These are phyloP conservation scores for Salpingoeca rosetta DNA, from an alignment of 78 protist species.

Conservation along the genomic window DNA sequence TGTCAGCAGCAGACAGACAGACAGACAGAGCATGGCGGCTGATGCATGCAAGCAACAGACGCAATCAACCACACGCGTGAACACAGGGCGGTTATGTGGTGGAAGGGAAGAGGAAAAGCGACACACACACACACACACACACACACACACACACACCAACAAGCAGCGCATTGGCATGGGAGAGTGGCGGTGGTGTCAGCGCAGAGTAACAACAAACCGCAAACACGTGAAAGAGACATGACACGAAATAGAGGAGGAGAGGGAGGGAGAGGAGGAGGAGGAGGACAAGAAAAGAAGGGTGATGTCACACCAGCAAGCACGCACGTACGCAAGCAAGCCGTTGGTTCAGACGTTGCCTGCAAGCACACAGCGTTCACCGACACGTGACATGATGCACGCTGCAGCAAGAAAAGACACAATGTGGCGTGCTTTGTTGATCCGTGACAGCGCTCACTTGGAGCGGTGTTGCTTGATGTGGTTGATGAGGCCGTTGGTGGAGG, in stretches of 20 bases:
- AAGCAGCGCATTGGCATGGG: too few relatives aligned
- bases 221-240: background rate
- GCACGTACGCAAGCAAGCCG: background rate
- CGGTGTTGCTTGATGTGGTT: constrained; percentile 54
- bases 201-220: background rate
- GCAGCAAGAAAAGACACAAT: background rate
- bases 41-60: too few relatives aligned
- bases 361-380: background rate
- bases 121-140: background rate
- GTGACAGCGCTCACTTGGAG: background rate
- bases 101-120: too few relatives aligned
- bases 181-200: background rate
- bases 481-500: constrained; percentile 82
- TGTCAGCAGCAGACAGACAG: too few relatives aligned
- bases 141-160: background rate
- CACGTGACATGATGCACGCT: background rate
- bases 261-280: too few relatives aligned
- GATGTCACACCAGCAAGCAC: background rate
- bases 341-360: background rate
- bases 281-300: background rate
- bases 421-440: background rate
- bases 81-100: too few relatives aligned
- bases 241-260: too few relatives aligned
- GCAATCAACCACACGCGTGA: too few relatives aligned
- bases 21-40: too few relatives aligned